phyloP scores from a whole-genome alignment of 305 asterid species.

The Fraxinus nigra region DNA sequence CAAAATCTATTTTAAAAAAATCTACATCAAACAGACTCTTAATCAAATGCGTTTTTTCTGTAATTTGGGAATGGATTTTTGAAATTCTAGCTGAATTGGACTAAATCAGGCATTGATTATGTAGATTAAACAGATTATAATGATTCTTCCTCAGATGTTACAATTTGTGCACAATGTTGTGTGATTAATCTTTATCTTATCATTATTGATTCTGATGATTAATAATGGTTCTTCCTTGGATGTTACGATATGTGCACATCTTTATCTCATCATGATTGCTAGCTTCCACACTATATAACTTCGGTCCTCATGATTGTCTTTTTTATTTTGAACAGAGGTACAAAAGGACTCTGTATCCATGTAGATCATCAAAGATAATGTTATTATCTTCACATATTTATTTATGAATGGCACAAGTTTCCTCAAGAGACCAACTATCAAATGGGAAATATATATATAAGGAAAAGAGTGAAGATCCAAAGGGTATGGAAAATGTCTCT shows the following conservation, averaged over 20 bases:
- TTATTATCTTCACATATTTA: background rate
- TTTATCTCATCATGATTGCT: background rate
- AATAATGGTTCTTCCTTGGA: background rate
- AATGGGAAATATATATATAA: slow-evolving; percentile 31
- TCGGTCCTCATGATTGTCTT: background rate
- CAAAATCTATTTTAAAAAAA: background rate
- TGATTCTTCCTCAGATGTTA: background rate
- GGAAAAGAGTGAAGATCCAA: slow-evolving; percentile 35
- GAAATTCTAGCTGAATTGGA: background rate
- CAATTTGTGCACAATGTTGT: background rate
- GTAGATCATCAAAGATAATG: background rate
- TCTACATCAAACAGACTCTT: background rate
- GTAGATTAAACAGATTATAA: background rate
- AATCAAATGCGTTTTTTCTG: background rate
- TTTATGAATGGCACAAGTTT: slow-evolving; percentile 18
- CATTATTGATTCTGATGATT: background rate
- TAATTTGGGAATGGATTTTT: background rate
- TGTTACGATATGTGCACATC: background rate
- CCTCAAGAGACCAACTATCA: slow-evolving; percentile 12
- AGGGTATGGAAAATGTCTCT: slow-evolving; percentile 33
- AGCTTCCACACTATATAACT: background rate
- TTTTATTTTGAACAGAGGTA: slow-evolving; percentile 2
- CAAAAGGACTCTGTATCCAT: background rate
- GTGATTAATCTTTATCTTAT: background rate
- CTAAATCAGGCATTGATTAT: background rate